Base-by-base conservation (phyloP, 495 filamentous ascomycete species). In the Podospora comata region DNA sequence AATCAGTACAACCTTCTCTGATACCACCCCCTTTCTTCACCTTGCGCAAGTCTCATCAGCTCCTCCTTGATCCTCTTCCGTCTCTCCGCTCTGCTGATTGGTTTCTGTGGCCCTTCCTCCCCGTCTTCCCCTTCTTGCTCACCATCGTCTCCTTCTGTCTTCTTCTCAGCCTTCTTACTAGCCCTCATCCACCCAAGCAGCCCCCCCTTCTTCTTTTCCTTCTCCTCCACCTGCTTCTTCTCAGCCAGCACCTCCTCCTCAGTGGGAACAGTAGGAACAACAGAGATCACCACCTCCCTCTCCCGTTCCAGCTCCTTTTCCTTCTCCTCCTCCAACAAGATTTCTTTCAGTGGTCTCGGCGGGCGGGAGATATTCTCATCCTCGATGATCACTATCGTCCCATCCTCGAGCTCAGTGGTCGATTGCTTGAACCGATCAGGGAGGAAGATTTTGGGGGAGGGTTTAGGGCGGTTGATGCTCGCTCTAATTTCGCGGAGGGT, bases 51-150 rank as follows among this genome's bases (percentile, higher is more conserved):
- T 64, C 73, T 76, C 67, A 78, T 70, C 15, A 86, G 82, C 68
- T 86, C 81, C 44, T 84, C 83, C 69, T 82, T 83, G 62, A 86
- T 86, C 18, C 75, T 73, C 65, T 73, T 75, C 65, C 84, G 77
- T 68, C 84, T 80, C 70, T 83, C 82, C 1, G 80, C 82, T 65
- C 78, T 71, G 66, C 80, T 85, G 13, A 86, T 76, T 54, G 60
- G 71, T 65, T 73, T 77, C 48, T 72, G 70, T 23, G 28, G 67
- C 65, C 67, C 66, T n/a, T 65, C 62, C 67, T 60, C 53, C 65
- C 48, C 39, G 67, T 44, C 65, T 68, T 30, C 53, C 27, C 48
- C 54, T 67, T 67, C 5, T 74, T 64, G 28, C 71, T 65, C 55
- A 68, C 60, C 28, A n/a, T 66, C 55, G 19, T 20, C 34, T 13